Base-by-base conservation (phyloP, 2,329 filamentous ascomycete species). In the Ophiostoma populinum region DNA sequence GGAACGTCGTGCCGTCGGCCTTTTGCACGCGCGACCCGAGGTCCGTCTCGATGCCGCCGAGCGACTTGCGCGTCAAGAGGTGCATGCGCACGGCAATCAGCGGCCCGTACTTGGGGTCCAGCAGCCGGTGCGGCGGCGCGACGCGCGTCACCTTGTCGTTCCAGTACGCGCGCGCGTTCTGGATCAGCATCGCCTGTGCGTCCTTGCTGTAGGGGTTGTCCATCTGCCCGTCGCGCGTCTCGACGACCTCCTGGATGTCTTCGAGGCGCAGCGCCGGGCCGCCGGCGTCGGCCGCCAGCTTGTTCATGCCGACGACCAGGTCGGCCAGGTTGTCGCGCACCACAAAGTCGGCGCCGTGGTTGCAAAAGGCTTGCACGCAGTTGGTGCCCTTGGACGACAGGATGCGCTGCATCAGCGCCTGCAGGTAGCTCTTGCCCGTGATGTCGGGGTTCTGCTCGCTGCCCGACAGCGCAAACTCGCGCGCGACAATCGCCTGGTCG, bases 361-460 rank as follows among this genome's bases (percentile, higher is more conserved):
- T 60, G 49, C 67, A 58, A 45, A 75, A 75, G 39, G 62, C 62
- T 40, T 72, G 69, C 6, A 75, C 69, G 0, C 61, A 59, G 0
- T 58, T 39, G 0, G 69, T 65, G 12, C 69, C 69, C 39, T 63
- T 64, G 30, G 55, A 57, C 38, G 60, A 57, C 27, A 73, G 58
- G 18, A 70, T 39, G 19, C 70, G 59, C 44, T 55, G 55, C n/a
- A 48, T 54, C 10, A 72, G 51, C 3, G 69, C 44, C 46, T 63
- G 50, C 58, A 63, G 63, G 31, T 67, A 51, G 47, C 63, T 71
- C 54, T 75, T 75, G 47, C 48, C 51, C 2, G 68, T 70, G 20
- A 75, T 42, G 43, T 75, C 70, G 0, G 67, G 67, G 51, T 75
- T 75, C 54, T 75, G 70, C 51, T 75, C 70, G 0, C 67, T 72